Base-by-base conservation (phyloP, 169 alveolate species). In the Theileria annulata region DNA sequence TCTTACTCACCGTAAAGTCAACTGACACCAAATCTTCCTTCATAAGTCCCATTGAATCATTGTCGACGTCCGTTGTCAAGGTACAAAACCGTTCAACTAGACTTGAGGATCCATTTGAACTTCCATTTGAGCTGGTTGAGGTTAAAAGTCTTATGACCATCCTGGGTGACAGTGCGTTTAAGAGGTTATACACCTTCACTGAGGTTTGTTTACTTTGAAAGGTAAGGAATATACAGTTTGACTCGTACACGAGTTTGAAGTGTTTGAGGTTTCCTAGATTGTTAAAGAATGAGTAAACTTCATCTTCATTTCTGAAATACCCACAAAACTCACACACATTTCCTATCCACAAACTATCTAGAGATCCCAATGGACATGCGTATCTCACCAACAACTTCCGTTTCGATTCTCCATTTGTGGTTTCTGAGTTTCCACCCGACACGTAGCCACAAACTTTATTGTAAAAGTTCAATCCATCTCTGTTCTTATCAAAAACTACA, bases 261-360 rank as follows among this genome's bases (percentile, higher is more conserved):
- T 27, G 23, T 71, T 48, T 84, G 27, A 84, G n/a, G 8, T 60
- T 64, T 9, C 90, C 90, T 12, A 84, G 37, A 25, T 71, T 51
- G n/a, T 47, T 64, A 19, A 67, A 77, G 67, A 84, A 33, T 21
- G 66, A 71, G 77, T 62, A 69, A 48, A 84, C 35, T 0, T 84
- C 87, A 13, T 47, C 42, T 19, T 77, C 87, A 64, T 33, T 80
- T 35, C 51, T 48, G 47, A 78, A 77, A 54, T 77, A 84, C n/a
- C 83, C 75, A 42, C 80, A 72, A 3, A 72, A n/a, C 71, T 84
- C 90, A 17, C 71, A 19, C 17, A 84, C 33, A 47, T 84, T 84
- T 28, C 90, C 88, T 28, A 84, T 33, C 90, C 90, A 84, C n/a
- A 84, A 27, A 6, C 83, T 63, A 25, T 69, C 87, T 21, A 0